These are phyloP conservation scores for Delphinella strobiligena DNA, from an alignment of 2,329 filamentous ascomycete genomes.

Conservation along the genomic window DNA sequence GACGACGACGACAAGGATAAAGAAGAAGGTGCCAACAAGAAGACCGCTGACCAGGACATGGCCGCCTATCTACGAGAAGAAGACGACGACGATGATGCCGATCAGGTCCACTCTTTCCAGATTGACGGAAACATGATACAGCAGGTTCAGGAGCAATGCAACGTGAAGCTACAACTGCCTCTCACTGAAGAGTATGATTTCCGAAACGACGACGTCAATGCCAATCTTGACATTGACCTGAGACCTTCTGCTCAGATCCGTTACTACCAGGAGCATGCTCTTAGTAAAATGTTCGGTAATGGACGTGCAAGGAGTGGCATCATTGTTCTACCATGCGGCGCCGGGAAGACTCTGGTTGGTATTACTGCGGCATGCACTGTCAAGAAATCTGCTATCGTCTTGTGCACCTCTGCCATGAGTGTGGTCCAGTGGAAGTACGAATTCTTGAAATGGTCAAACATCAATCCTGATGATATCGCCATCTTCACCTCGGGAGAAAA, in stretches of 20 bases:
- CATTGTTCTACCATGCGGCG: constrained; percentile 91
- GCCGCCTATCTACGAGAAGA: constrained; percentile 56
- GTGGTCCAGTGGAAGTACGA: constrained; percentile 94
- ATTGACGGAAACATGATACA: constrained; percentile 75
- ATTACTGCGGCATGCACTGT: constrained; percentile 97
- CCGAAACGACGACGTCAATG: constrained; percentile 75
- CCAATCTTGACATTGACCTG: constrained; percentile 86
- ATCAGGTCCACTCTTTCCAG: constrained; percentile 86
- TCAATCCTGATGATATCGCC: constrained; percentile 82
- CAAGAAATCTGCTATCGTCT: constrained; percentile 88
- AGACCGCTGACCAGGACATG: constrained; percentile 42
- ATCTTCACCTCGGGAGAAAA: constrained; percentile 94
- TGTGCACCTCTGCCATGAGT: constrained; percentile 96
- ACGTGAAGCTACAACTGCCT: constrained; percentile 68
- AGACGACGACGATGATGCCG: constrained; percentile 79
- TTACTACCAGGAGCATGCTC: constrained; percentile 89
- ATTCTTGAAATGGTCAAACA: constrained; percentile 98
- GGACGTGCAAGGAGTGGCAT: constrained; percentile 94
- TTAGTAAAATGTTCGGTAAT: constrained; percentile 99
- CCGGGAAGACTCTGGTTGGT: constrained; percentile 94
- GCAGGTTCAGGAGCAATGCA: constrained; percentile 74
- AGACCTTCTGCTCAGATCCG: constrained; percentile 82
- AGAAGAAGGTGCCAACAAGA: constrained; percentile 31
- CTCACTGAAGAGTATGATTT: constrained; percentile 97
- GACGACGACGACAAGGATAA: constrained; percentile 33